Percentiles rank a stretch among this genome's conserved stretches.
phyloP scores from a whole-genome alignment of 2,329 filamentous ascomycete genomes.

The Penicillium sp. region DNA sequence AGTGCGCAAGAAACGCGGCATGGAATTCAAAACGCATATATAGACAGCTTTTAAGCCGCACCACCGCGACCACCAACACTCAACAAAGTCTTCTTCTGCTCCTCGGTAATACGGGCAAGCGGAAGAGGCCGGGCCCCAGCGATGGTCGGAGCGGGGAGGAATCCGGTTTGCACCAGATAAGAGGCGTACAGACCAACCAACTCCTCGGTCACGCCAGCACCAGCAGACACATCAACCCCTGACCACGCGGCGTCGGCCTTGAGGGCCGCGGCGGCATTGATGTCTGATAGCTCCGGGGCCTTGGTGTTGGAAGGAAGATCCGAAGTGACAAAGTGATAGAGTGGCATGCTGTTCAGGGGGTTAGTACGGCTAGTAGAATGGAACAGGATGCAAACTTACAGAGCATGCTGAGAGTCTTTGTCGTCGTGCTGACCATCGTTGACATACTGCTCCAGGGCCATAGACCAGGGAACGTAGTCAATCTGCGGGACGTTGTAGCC shows the following conservation, averaged over 20 bases:
- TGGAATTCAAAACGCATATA: not conserved
- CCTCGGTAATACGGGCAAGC: conserved; percentile 44
- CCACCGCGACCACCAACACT: conserved; percentile 56
- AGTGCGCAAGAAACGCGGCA: not conserved
- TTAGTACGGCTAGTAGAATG: not conserved
- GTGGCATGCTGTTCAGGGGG: conserved; percentile 53
- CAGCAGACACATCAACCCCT: conserved; percentile 57
- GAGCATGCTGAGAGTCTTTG: conserved; percentile 64
- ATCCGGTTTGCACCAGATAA: conserved; percentile 64
- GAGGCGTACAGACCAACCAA: conserved; percentile 64
- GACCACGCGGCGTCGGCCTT: conserved; percentile 62
- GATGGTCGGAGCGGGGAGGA: conserved; percentile 50
- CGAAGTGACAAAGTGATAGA: conserved; percentile 71
- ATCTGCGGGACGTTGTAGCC: conserved; percentile 70
- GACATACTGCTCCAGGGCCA: conserved; percentile 67
- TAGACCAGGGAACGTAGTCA: conserved; percentile 68
- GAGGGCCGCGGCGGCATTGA: conserved; percentile 65
- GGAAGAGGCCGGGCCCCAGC: conserved; percentile 43
- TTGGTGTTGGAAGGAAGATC: conserved; percentile 69
- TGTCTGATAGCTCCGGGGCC: conserved; percentile 73
- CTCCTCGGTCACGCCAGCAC: conserved; percentile 59
- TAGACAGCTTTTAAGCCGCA: conserved; percentile 20
- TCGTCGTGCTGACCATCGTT: conserved; percentile 56
- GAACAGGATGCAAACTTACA: conserved; percentile 42
- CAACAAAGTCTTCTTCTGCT: conserved; percentile 50